phyloP scores from a whole-genome alignment of 2,329 filamentous ascomycete species.

The Cercospora sp. region DNA sequence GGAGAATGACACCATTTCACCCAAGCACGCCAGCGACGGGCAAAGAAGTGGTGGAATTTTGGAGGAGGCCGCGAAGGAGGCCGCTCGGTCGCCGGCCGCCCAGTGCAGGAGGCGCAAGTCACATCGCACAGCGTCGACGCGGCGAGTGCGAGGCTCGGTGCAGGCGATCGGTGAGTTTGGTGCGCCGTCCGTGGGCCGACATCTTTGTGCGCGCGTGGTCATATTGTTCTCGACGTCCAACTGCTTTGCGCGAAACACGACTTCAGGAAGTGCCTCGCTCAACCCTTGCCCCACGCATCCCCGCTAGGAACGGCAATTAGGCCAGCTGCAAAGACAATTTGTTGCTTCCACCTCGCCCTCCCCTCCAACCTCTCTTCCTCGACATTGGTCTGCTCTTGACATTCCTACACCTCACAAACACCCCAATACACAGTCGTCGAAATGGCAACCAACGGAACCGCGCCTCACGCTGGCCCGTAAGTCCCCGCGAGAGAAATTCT shows the following conservation, averaged over 20 bases:
- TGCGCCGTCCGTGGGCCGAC: neutral
- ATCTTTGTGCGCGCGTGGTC: neutral
- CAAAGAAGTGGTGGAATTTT: slow-evolving; percentile 10
- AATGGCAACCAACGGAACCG: slow-evolving; percentile 22
- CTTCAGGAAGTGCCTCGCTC: neutral
- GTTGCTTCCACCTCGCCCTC: slow-evolving; percentile 4
- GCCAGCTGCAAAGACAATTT: slow-evolving; percentile 7
- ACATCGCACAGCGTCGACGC: slow-evolving; percentile 3
- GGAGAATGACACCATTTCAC: slow-evolving; percentile 9
- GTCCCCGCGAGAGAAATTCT: slow-evolving; percentile 9
- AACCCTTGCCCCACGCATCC: slow-evolving; percentile 5
- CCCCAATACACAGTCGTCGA: neutral
- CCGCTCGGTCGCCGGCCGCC: slow-evolving; percentile 6
- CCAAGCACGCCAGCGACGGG: neutral
- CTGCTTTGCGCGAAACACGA: neutral
- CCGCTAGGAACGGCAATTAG: slow-evolving; percentile 4
- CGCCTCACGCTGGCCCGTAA: slow-evolving; percentile 24
- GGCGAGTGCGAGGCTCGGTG: neutral
- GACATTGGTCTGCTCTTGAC: slow-evolving; percentile 9
- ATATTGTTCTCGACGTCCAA: slow-evolving; percentile 1
- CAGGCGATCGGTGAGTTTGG: neutral
- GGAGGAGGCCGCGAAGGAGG: neutral
- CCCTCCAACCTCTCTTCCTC: neutral
- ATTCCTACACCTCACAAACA: neutral
- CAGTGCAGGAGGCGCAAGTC: neutral